These are phyloP conservation scores for Bullera alba DNA, from an alignment of 768 basidiomycete genomes.

Conservation along the genomic window DNA sequence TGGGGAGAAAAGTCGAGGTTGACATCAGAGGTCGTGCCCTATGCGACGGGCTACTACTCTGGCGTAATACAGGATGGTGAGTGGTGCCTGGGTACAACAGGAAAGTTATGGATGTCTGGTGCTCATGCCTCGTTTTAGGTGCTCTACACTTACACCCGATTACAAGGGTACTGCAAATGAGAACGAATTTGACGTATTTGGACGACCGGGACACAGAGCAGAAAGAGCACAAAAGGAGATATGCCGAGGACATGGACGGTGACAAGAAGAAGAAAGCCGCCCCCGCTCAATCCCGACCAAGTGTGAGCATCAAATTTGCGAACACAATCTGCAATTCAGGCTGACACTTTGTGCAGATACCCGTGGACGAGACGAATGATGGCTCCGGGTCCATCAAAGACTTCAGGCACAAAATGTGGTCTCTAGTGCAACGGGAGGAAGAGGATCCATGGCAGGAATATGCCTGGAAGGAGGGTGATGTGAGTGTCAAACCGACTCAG, in stretches of 20 bases:
- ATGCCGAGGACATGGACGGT: conserved; percentile 19
- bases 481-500: conserved; percentile 1
- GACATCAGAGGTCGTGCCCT: conserved; percentile 43
- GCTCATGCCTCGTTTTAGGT: conserved; percentile 25
- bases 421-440: conserved; percentile 18
- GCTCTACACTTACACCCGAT: conserved; percentile 46
- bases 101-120: background rate
- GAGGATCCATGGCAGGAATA: conserved; percentile 35
- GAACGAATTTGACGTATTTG: conserved; percentile 43
- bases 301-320: background rate
- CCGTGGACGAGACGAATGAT: conserved; percentile 32
- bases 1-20: conserved; percentile 44
- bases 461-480: conserved; percentile 24
- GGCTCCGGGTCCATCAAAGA: conserved; percentile 35
- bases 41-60: conserved; percentile 43
- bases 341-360: background rate
- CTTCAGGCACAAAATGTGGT: conserved; percentile 39
- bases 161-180: conserved; percentile 38
- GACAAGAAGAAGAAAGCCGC: conserved; percentile 23
- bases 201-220: conserved; percentile 37
- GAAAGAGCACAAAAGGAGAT: conserved; percentile 8
- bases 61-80: conserved; percentile 43
- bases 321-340: background rate
- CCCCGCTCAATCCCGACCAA: background rate
- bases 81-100: conserved; percentile 6